These are phyloP conservation scores for Syncephalastrum sp. DNA, from an alignment of 371 early-diverging fungal species.

Conservation along the genomic window DNA sequence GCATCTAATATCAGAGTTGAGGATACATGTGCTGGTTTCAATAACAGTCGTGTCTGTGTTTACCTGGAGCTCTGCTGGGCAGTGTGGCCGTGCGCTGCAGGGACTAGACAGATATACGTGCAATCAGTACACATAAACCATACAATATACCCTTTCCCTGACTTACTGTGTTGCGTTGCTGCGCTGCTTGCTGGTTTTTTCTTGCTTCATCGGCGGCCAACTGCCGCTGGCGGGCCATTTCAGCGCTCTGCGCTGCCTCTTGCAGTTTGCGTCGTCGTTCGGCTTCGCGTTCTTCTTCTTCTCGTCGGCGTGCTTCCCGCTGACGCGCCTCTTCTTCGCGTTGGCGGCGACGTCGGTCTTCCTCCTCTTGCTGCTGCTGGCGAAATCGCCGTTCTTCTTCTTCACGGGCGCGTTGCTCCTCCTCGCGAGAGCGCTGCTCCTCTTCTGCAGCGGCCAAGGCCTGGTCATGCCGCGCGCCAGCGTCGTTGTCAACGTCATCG, in stretches of 20 bases:
- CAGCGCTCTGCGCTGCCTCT: constrained; percentile 27
- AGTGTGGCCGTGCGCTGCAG: constrained; percentile 9
- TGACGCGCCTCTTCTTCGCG: constrained; percentile 5
- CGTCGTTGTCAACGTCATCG: constrained; percentile 7
- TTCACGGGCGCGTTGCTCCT: constrained; percentile 14
- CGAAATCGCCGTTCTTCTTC: constrained; percentile 20
- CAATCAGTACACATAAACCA: not conserved
- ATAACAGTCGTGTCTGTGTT: not conserved
- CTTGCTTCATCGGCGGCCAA: constrained; percentile 17
- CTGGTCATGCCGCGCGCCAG: constrained; percentile 12
- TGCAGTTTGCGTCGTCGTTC: constrained; percentile 14
- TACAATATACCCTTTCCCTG: not conserved
- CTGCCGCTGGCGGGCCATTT: constrained; percentile 21
- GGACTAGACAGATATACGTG: not conserved
- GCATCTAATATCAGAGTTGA: not conserved
- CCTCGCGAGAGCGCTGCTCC: constrained; percentile 10
- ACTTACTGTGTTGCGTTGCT: constrained; percentile 4
- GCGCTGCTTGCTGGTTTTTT: constrained; percentile 8
- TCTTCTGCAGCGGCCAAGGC: constrained; percentile 7
- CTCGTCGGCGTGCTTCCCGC: constrained; percentile 15
- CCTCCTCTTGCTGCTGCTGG: constrained; percentile 18
- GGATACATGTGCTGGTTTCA: not conserved
- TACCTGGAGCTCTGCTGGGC: constrained; percentile 10
- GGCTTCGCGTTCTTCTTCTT: constrained; percentile 20
- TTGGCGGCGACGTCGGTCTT: constrained; percentile 19